Base-by-base conservation (phyloP, 805 yeast species). In the Yarrowia osloensis region DNA sequence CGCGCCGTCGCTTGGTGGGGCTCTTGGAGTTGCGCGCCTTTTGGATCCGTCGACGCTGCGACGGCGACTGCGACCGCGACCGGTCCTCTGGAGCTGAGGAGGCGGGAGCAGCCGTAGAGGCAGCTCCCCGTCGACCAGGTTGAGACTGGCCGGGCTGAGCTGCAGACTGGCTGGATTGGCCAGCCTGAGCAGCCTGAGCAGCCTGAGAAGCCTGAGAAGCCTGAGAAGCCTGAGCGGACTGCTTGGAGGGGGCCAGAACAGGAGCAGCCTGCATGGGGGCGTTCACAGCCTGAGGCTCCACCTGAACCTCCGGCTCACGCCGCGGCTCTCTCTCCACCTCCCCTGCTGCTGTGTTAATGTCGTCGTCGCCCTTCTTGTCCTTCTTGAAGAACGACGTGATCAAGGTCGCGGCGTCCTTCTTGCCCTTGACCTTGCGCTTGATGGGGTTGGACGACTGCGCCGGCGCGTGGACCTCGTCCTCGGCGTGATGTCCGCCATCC, bases 321-420 rank as follows among this genome's bases (percentile, higher is more conserved):
- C 31, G 21, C 40, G 21, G 15, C 40, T 28, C 29, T 7, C 29
- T 28, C 29, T 28, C 7, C 7, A 5, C 29, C 29, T 28, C 29
- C 29, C 29, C 29, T 28, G 29, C 54, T 13, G 35, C 54, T 44
- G 31, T 39, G 50, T 57, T 40, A 15, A 26, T 19, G 12, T 61
- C 66, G 11, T 61, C 54, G 11, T 40, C 65, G 13, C 42, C 66
- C 66, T 61, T 61, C 33, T 61, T 61, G 44, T 61, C 66, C 65
- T 71, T 71, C 68, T 72, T 73, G 70, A 73, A 73, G 19, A 73
- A 63, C 21, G 55, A 69, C n/a, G 73, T 66, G 19, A 73, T 68
- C 28, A 71, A 21, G 22, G 66, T 67, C 8, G 69, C 67, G 3
- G 71, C 68, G 31, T 70, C 69, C 54, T 70, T 67, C 29, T 65